Conservation (phyloP, 306 rosid species). For the Castanea crenata region DNA sequence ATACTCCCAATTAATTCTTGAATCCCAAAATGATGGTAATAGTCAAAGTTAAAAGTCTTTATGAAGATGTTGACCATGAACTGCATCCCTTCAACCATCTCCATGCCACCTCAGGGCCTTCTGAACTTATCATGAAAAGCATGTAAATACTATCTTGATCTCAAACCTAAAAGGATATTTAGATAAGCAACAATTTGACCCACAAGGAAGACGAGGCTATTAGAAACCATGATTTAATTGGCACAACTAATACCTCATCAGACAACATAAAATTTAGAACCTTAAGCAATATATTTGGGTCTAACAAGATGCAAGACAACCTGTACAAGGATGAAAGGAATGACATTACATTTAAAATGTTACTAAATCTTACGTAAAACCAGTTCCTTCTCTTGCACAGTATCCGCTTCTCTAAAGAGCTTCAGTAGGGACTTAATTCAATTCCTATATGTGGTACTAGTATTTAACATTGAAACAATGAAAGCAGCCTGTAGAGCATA, state of each 20-base stretch:
- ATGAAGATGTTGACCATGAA: background rate
- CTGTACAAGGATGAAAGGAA: slow-evolving; percentile 31
- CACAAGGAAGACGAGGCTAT: background rate
- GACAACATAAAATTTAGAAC: slow-evolving; percentile 47
- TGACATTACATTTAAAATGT: slow-evolving; percentile 11
- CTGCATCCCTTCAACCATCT: slow-evolving; percentile 58
- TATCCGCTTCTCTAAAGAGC: slow-evolving; percentile 36
- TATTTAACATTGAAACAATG: slow-evolving; percentile 51
- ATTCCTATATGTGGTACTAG: slow-evolving; percentile 28
- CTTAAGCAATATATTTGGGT: slow-evolving; percentile 45
- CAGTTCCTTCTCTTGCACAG: slow-evolving; percentile 46
- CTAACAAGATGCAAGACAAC: slow-evolving; percentile 49
- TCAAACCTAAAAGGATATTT: slow-evolving; percentile 37
- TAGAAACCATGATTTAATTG: background rate
- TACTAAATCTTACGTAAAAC: slow-evolving; percentile 37
- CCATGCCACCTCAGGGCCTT: slow-evolving; percentile 50
- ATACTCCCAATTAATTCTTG: background rate
- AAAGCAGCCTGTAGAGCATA: slow-evolving; percentile 48
- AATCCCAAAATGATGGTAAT: background rate
- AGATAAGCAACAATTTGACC: slow-evolving; percentile 7
- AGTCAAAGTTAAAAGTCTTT: background rate
- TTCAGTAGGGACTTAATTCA: slow-evolving; percentile 19
- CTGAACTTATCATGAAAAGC: slow-evolving; percentile 31
- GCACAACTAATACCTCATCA: slow-evolving; percentile 36
- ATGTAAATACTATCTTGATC: slow-evolving; percentile 31